Conservation (phyloP, 176 grass and related monocot genomes). For the Triticum monococcum region DNA sequence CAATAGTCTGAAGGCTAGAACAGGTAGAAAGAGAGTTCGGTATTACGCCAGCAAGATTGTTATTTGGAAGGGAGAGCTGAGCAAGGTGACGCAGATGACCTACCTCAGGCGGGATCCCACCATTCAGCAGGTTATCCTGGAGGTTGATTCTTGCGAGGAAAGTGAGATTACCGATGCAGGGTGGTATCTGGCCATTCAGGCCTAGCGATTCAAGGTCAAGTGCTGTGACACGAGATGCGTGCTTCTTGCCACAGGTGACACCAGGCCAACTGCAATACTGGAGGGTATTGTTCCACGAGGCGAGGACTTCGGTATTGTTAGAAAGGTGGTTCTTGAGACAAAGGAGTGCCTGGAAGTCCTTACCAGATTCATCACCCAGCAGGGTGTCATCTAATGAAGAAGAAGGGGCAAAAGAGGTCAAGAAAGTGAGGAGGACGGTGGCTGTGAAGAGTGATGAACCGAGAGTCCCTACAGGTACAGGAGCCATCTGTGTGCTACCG, state of each 20-base stretch:
- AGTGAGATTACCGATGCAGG: conserved; percentile 37
- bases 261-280: conserved; percentile 40
- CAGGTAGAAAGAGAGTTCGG: conserved; percentile 8
- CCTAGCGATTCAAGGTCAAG: background rate
- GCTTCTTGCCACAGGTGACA: conserved; percentile 25
- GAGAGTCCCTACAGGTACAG: background rate
- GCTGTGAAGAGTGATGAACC: background rate
- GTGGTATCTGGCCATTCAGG: conserved; percentile 34
- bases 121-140: background rate
- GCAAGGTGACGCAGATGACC: background rate
- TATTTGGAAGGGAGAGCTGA: too few species aligned
- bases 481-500: background rate
- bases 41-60: conserved; percentile 21
- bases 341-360: background rate
- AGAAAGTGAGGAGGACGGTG: background rate
- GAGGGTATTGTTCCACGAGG: conserved; percentile 35
- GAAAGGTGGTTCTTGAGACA: background rate
- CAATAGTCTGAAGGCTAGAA: conserved; percentile 24
- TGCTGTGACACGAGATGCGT: conserved; percentile 8
- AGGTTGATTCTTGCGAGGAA: conserved; percentile 26
- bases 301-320: background rate
- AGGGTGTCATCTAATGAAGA: too few species aligned
- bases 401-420: too few species aligned
- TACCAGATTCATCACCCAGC: too few species aligned
- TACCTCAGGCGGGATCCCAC: conserved; percentile 39